Conservation (phyloP, 2,329 filamentous ascomycete genomes). For the Hypoxylon sp. region DNA sequence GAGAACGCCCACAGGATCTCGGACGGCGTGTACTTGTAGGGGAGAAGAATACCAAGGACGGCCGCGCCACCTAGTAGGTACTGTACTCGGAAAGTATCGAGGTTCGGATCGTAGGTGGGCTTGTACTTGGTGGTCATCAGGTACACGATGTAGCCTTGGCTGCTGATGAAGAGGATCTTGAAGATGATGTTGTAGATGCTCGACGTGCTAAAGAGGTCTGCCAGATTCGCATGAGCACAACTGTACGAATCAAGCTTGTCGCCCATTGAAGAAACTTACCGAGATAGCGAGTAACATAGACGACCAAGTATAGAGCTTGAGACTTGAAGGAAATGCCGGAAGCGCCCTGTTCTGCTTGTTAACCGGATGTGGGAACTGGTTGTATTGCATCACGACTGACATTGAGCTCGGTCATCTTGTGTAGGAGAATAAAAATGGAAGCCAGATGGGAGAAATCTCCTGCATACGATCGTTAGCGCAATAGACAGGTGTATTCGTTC, state of each 20-base stretch:
- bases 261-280: constrained; percentile 56
- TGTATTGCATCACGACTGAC: constrained; percentile 60
- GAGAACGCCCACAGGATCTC: constrained; percentile 98
- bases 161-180: constrained; percentile 92
- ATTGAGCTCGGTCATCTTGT: constrained; percentile 94
- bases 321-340: constrained; percentile 99
- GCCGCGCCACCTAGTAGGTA: constrained; percentile 87
- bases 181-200: constrained; percentile 93
- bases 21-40: constrained; percentile 80
- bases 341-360: constrained; percentile 74
- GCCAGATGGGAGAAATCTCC: constrained; percentile 95
- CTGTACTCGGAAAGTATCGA: constrained; percentile 96
- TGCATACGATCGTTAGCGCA: constrained; percentile 50
- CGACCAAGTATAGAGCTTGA: constrained; percentile 91
- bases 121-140: constrained; percentile 98
- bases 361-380: constrained; percentile 29
- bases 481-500: constrained; percentile 3
- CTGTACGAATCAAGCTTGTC: constrained; percentile 7
- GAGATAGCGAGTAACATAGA: constrained; percentile 93
- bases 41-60: constrained; percentile 80
- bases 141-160: constrained; percentile 94
- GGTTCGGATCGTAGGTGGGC: constrained; percentile 94
- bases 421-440: constrained; percentile 92
- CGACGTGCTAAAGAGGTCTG: constrained; percentile 85
- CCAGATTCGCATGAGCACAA: constrained; percentile 4